Conservation (phyloP, 2,329 filamentous ascomycete species). For the Ascochyta pisi region DNA sequence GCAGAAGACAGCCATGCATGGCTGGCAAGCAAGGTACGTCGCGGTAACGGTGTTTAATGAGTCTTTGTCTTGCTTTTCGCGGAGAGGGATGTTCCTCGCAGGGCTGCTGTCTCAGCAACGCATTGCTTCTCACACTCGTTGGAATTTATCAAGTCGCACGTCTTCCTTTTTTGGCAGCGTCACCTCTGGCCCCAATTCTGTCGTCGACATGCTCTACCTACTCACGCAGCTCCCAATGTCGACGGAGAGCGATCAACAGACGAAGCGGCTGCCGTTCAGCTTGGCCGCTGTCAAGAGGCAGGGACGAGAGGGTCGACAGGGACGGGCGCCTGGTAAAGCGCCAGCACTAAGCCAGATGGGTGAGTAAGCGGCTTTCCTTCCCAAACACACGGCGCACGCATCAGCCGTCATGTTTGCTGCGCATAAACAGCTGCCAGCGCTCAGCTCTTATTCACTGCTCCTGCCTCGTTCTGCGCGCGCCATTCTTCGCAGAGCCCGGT, state of each 20-base stretch:
- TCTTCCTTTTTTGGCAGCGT: background rate
- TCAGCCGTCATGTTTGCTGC: constrained; percentile 20
- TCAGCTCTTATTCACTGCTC: constrained; percentile 15
- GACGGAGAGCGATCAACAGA: constrained; percentile 2
- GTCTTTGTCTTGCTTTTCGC: constrained; percentile 9
- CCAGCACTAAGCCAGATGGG: constrained; percentile 16
- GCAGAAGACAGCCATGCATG: background rate
- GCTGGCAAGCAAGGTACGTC: constrained; percentile 16
- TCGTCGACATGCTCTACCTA: constrained; percentile 6
- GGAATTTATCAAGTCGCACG: constrained; percentile 2
- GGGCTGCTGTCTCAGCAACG: constrained; percentile 23
- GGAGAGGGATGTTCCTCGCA: constrained; percentile 13
- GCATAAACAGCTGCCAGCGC: constrained; percentile 27
- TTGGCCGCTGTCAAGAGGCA: constrained; percentile 16
- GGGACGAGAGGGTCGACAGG: background rate
- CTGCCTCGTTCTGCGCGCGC: constrained; percentile 15
- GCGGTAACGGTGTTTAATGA: background rate
- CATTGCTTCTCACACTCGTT: constrained; percentile 15
- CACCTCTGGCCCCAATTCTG: background rate
- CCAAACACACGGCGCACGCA: constrained; percentile 31
- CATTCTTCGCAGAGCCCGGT: constrained; percentile 1
- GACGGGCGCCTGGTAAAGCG: background rate
- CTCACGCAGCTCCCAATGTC: constrained; percentile 14
- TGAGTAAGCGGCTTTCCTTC: constrained; percentile 19
- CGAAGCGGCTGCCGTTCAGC: constrained; percentile 7